A percentile compares a stretch with the other conserved stretches of the same genome.
phyloP scores from a whole-genome alignment of 176 grass and related monocot species.

The Chloris gayana region DNA sequence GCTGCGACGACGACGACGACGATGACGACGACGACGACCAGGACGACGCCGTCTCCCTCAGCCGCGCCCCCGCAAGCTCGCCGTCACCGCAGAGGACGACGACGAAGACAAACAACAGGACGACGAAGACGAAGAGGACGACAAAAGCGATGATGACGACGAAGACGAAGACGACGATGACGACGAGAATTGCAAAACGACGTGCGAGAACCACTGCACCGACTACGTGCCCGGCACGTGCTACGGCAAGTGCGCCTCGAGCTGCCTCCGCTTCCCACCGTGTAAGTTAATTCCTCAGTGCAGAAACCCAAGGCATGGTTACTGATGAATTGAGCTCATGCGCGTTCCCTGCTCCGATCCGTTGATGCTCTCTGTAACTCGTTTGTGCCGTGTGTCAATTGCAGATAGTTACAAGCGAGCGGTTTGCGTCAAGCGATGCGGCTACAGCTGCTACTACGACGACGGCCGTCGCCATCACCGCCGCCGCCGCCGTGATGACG shows the following conservation, averaged over 20 bases:
- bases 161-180: background rate
- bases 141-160: background rate
- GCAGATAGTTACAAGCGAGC: conserved; percentile 1
- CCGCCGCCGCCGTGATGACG: background rate
- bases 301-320: background rate
- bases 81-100: background rate
- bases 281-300: background rate
- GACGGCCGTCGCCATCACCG: background rate
- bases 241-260: conserved; percentile 1
- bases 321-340: background rate
- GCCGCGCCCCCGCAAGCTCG: background rate
- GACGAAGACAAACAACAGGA: background rate
- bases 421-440: conserved; percentile 28
- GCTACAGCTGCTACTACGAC: conserved; percentile 30
- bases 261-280: background rate
- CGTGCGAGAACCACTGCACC: conserved; percentile 3
- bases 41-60: background rate
- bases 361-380: background rate
- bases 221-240: conserved; percentile 26
- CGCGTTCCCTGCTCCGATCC: background rate
- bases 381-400: background rate
- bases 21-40: background rate
- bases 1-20: conserved; percentile 20
- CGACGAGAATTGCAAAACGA: background rate
- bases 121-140: background rate